A percentile compares a stretch with the other conserved stretches of the same genome.
These are phyloP conservation scores for Lactarius hengduanensis DNA, from an alignment of 768 basidiomycete species.

Conservation along the genomic window DNA sequence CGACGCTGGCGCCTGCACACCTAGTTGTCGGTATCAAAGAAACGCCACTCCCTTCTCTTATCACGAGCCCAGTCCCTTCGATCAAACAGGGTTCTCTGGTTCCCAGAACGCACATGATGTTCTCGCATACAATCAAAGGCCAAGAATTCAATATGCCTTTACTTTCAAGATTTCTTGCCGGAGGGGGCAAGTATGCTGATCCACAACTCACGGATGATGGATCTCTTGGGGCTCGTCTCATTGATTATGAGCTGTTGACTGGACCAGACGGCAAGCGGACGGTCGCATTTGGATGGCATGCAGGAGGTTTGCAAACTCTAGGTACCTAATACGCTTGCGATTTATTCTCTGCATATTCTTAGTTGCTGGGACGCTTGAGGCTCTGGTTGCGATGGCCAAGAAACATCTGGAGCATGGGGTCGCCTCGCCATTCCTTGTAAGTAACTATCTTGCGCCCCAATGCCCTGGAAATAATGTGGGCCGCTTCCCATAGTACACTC, in stretches of 20 bases:
- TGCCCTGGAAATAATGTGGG: neutral
- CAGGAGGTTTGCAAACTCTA: constrained; percentile 60
- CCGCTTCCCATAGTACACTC: constrained; percentile 55
- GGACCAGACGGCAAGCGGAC: constrained; percentile 63
- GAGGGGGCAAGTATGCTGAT: constrained; percentile 20
- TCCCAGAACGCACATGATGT: constrained; percentile 80
- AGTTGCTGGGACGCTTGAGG: constrained; percentile 87
- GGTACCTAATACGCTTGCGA: neutral
- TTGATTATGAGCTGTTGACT: constrained; percentile 86
- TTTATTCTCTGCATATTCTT: constrained; percentile 8
- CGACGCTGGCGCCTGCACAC: constrained; percentile 60
- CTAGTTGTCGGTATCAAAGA: constrained; percentile 91
- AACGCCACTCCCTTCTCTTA: constrained; percentile 62
- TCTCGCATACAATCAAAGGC: constrained; percentile 89
- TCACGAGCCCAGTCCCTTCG: constrained; percentile 44
- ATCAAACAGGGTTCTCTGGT: constrained; percentile 30
- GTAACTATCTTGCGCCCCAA: constrained; percentile 31
- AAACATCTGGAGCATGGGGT: constrained; percentile 75
- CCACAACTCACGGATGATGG: constrained; percentile 10
- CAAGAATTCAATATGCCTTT: constrained; percentile 84
- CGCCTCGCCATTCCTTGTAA: constrained; percentile 78
- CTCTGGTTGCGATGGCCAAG: constrained; percentile 74
- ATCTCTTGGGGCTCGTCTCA: constrained; percentile 47
- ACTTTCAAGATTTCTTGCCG: constrained; percentile 57
- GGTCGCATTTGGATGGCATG: constrained; percentile 91